Conservation (phyloP, 129 eudicot genomes). For the Daucus carota region DH1_v3.0 NC_030386.2:16643001-16643500, state of each 20-base stretch:
- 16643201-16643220: constrained; percentile 3
- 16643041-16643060: constrained; percentile 58
- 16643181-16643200: too few relatives aligned
- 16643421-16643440: too few relatives aligned
- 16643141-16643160: constrained; percentile 72
- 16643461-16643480: too few relatives aligned
- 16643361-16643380: not conserved
- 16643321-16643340: not conserved
- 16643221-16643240: not conserved
- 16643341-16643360: not conserved
- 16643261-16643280: constrained; percentile 50
- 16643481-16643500: too few relatives aligned
- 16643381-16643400: too few relatives aligned
- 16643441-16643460: too few relatives aligned
- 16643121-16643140: constrained; percentile 73
- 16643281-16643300: not conserved
- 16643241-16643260: constrained; percentile 71
- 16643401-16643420: too few relatives aligned
- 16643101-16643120: constrained; percentile 85
- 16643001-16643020: not conserved
- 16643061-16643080: constrained; percentile 74
- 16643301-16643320: not conserved
- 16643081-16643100: constrained; percentile 75
- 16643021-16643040: not conserved
- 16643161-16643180: too few relatives aligned